Percentiles rank a stretch among this genome's conserved stretches.
Conservation (phyloP, 306 rosid genomes). For the Glycyrrhiza uralensis region DNA sequence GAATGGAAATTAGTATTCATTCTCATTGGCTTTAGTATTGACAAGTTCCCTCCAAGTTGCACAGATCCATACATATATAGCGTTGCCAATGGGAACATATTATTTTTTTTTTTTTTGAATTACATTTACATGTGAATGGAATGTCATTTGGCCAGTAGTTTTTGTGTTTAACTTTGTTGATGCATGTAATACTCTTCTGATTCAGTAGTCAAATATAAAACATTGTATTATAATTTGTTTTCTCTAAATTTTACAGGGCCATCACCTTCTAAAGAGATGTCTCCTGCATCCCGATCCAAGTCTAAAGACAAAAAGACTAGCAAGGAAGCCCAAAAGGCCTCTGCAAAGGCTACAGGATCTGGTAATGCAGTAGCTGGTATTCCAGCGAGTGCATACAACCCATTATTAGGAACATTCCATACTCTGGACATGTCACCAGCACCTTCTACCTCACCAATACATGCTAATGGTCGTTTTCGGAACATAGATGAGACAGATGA, state of each 20-base stretch:
- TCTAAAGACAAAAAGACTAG: slow-evolving; percentile 76
- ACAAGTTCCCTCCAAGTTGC: not conserved
- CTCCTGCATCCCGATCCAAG: slow-evolving; percentile 87
- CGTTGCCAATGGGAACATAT: not conserved
- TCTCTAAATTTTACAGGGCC: slow-evolving; percentile 35
- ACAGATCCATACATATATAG: not conserved
- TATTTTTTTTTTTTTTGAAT: not conserved
- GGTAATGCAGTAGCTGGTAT: slow-evolving; percentile 56
- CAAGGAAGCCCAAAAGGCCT: slow-evolving; percentile 71
- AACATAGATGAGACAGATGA: slow-evolving; percentile 95
- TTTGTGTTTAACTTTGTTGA: not conserved
- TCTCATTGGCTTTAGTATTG: not conserved
- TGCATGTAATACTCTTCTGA: slow-evolving; percentile 1
- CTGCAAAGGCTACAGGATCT: slow-evolving; percentile 61
- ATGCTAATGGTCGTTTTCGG: slow-evolving; percentile 73
- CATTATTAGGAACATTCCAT: slow-evolving; percentile 88
- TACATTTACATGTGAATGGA: not conserved
- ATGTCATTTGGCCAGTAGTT: not conserved
- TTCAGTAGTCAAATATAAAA: not conserved
- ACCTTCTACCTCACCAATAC: slow-evolving; percentile 56
- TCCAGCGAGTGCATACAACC: slow-evolving; percentile 92
- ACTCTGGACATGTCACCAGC: slow-evolving; percentile 52
- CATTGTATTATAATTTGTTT: slow-evolving; percentile 3
- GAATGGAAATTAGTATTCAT: not conserved
- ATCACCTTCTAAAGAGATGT: slow-evolving; percentile 50